Evolutionary conservation across 495 filamentous ascomycete species (phyloP).

Genomic region (Hyaloscypha bicolor): DNA sequence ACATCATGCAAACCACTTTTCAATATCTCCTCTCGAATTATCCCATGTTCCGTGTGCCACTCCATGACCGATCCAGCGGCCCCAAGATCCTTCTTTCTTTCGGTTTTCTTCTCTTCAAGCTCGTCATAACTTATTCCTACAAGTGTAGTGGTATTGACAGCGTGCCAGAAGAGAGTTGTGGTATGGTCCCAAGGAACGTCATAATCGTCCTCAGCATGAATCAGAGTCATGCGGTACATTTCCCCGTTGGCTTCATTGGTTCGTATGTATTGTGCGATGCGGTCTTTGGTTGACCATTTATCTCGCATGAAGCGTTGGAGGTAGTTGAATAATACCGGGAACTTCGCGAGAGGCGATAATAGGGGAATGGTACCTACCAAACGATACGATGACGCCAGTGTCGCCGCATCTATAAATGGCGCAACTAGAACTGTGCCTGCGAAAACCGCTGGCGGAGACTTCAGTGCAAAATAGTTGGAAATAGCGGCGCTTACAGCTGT

Average conservation of each 20-base stretch:
- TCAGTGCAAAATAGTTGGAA: conserved; percentile 61
- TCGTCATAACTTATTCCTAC: conserved; percentile 29
- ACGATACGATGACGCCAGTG: conserved; percentile 58
- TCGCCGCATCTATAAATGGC: conserved; percentile 72
- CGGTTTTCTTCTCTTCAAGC: conserved; percentile 40
- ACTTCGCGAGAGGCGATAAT: conserved; percentile 29
- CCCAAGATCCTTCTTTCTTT: conserved; percentile 41
- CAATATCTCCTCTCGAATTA: conserved; percentile 51
- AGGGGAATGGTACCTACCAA: conserved; percentile 80
- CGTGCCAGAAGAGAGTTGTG: conserved; percentile 55
- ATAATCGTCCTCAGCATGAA: conserved; percentile 77
- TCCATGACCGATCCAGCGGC: conserved; percentile 50
- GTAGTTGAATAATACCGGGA: conserved; percentile 62
- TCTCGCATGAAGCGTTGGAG: conserved; percentile 46
- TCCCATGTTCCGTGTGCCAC: conserved; percentile 45
- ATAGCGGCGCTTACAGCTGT: conserved; percentile 80
- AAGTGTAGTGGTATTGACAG: conserved; percentile 48
- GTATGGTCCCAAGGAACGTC: conserved; percentile 71
- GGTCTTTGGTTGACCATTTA: conserved; percentile 51
- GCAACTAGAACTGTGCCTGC: conserved; percentile 76
- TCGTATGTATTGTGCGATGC: conserved; percentile 42
- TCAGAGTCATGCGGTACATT: conserved; percentile 62
- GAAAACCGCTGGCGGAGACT: conserved; percentile 48
- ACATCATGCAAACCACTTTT: conserved; percentile 55
- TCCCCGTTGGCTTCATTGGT: conserved; percentile 40